Base-by-base conservation (phyloP, 345 rosid genomes). In the Durio zibethinus region DNA sequence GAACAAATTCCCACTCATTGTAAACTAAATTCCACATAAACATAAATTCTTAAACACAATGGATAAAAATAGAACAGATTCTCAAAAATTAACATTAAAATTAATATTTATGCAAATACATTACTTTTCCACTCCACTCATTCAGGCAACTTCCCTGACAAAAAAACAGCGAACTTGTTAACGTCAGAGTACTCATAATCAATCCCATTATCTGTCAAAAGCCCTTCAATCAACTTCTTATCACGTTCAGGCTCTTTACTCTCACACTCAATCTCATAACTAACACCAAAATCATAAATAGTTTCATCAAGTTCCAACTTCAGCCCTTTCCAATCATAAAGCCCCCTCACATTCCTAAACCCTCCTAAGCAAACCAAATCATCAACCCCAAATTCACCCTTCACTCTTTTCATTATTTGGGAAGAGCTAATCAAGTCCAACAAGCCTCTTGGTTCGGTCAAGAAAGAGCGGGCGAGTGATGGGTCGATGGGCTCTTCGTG, bases 191-290 rank as follows among this genome's bases (percentile, higher is more conserved):
- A 81, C 63, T 81, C 54, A 64, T 82, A 91, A 69, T 67, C 81
- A 36, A 88, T 82, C 56, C 85, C 93, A 78, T 88, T 91, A 77
- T 87, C 84, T 56, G 73, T 48, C 78, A 91, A 73, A 21, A 91
- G 73, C 36, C 64, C 85, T 67, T 87, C 89, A 42, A 91, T 85
- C 83, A 81, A 75, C 59, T 38, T 75, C 86, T 59, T 84, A 45
- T 83, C 90, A 36, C 79, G 70, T 62, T 89, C 92, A 2, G 95
- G 95, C 70, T 89, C 89, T n/a, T 5, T 54, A 14, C 80, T 88
- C 86, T 91, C 95, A 67, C 95, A 91, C 78, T 91, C 95, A 50
- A 91, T 75, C 88, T 91, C 95, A 40, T 87, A 91, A 75, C 87
- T 77, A 9, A 83, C 85, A 42, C 91, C 91, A 69, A 91, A 91